phyloP scores from a whole-genome alignment of 2,329 filamentous ascomycete species.

The Huntiella decipiens region DNA sequence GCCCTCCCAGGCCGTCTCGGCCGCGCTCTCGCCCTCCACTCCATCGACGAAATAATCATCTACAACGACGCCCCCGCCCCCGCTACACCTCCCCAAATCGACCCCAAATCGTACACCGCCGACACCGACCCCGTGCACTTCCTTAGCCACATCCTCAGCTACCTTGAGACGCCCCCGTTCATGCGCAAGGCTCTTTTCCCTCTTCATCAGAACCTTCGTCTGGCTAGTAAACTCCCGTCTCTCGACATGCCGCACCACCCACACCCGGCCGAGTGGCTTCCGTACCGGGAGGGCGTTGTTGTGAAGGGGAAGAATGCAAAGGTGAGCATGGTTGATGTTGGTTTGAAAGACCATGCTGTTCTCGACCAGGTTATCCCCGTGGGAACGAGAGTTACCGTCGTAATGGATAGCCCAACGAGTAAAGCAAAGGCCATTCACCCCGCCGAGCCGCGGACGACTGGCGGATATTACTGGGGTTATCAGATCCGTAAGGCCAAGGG shows the following conservation, averaged over 20 bases:
- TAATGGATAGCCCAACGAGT: slow-evolving; percentile 35
- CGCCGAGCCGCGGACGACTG: slow-evolving; percentile 48
- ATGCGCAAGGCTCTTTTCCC: slow-evolving; percentile 59
- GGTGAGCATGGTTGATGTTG: slow-evolving; percentile 39
- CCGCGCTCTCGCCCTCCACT: slow-evolving; percentile 65
- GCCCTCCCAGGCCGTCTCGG: slow-evolving; percentile 56
- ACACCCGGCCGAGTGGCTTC: slow-evolving; percentile 55
- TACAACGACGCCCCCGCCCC: slow-evolving; percentile 49
- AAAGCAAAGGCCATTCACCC: slow-evolving; percentile 37
- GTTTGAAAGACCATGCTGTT: slow-evolving; percentile 33
- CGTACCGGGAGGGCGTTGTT: slow-evolving; percentile 62
- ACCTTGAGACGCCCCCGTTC: slow-evolving; percentile 70
- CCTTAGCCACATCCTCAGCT: slow-evolving; percentile 58
- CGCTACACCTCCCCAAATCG: slow-evolving; percentile 27
- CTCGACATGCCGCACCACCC: slow-evolving; percentile 77
- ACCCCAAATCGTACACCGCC: slow-evolving; percentile 41
- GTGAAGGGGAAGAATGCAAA: slow-evolving; percentile 22
- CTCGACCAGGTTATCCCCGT: slow-evolving; percentile 44
- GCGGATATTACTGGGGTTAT: slow-evolving; percentile 79
- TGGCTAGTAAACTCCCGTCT: slow-evolving; percentile 54
- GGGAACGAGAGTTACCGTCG: slow-evolving; percentile 55
- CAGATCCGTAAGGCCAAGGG: slow-evolving; percentile 44
- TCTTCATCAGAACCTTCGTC: slow-evolving; percentile 57
- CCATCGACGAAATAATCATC: slow-evolving; percentile 65
- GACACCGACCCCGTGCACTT: slow-evolving; percentile 63